A percentile compares a stretch with the other conserved stretches of the same genome.
phyloP scores from a whole-genome alignment of 495 filamentous ascomycete species.

The Hyaloscypha variabilis region DNA sequence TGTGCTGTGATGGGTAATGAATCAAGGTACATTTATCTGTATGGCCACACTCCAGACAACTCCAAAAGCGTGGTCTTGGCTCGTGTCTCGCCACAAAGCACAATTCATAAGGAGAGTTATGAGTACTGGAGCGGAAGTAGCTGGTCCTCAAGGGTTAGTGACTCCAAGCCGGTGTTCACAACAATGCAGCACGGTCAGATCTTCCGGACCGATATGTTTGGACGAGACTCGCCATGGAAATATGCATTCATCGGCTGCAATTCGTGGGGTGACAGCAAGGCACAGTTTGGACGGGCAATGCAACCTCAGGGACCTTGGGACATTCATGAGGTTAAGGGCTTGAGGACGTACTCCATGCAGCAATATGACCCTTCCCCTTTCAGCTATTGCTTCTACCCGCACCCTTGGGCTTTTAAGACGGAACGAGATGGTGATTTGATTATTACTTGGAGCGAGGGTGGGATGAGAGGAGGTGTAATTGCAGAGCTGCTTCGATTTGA shows the following conservation, averaged over 20 bases:
- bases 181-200: slow-evolving; percentile 34
- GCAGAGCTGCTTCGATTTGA: not conserved
- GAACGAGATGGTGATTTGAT: not conserved
- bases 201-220: slow-evolving; percentile 34
- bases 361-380: slow-evolving; percentile 5
- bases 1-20: slow-evolving; percentile 19
- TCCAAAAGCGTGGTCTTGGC: slow-evolving; percentile 29
- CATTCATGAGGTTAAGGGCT: slow-evolving; percentile 20
- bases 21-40: slow-evolving; percentile 29
- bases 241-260: slow-evolving; percentile 35
- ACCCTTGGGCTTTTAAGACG: slow-evolving; percentile 12
- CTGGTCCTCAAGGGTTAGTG: slow-evolving; percentile 20
- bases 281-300: slow-evolving; percentile 31
- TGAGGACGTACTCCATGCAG: slow-evolving; percentile 22
- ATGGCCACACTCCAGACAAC: slow-evolving; percentile 24
- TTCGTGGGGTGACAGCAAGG: slow-evolving; percentile 29
- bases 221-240: slow-evolving; percentile 13
- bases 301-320: slow-evolving; percentile 35
- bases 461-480: not conserved
- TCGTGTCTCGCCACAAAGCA: slow-evolving; percentile 18
- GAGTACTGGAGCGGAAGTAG: slow-evolving; percentile 21
- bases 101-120: not conserved
- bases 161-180: slow-evolving; percentile 24
- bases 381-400: slow-evolving; percentile 36
- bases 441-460: slow-evolving; percentile 1